A percentile compares a stretch with the other conserved stretches of the same genome.
Conservation (phyloP, 371 early-diverging fungal genomes). For the Rhizopus sp. region DNA sequence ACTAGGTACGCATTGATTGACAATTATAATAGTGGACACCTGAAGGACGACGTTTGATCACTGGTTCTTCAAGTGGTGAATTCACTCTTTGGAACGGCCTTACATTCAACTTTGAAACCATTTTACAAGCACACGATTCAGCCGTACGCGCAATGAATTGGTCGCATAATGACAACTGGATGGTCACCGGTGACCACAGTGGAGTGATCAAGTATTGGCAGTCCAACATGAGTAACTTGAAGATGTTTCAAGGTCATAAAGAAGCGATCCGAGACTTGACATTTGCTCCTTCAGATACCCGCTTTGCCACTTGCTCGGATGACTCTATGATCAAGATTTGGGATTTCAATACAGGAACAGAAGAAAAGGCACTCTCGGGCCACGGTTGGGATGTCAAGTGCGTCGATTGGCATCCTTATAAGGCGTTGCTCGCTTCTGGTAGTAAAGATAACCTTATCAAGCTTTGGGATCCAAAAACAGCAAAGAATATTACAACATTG, state of each 20-base stretch:
- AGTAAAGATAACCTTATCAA: conserved; percentile 98
- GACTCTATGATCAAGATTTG: conserved; percentile 98
- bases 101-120: conserved; percentile 99
- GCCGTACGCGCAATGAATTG: conserved; percentile 98
- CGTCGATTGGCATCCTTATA: conserved; percentile 98
- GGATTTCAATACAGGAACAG: conserved; percentile 90
- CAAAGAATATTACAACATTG: conserved; percentile 88
- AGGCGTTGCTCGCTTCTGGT: conserved; percentile 96
- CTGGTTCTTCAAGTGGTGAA: conserved; percentile 98
- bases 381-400: conserved; percentile 99
- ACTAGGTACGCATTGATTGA: background rate
- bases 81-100: conserved; percentile 99
- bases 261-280: conserved; percentile 92
- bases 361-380: conserved; percentile 87
- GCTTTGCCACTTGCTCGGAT: conserved; percentile 98
- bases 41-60: conserved; percentile 97
- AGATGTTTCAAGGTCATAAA: conserved; percentile 92
- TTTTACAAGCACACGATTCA: conserved; percentile 96
- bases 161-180: conserved; percentile 97
- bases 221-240: conserved; percentile 97
- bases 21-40: conserved; percentile 89
- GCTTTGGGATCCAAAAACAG: conserved; percentile 98
- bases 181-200: conserved; percentile 95
- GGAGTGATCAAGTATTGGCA: conserved; percentile 99
- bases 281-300: conserved; percentile 75